Evolutionary conservation across 768 basidiomycete genomes (phyloP).

Genomic region (Phylloporus sp.): DNA sequence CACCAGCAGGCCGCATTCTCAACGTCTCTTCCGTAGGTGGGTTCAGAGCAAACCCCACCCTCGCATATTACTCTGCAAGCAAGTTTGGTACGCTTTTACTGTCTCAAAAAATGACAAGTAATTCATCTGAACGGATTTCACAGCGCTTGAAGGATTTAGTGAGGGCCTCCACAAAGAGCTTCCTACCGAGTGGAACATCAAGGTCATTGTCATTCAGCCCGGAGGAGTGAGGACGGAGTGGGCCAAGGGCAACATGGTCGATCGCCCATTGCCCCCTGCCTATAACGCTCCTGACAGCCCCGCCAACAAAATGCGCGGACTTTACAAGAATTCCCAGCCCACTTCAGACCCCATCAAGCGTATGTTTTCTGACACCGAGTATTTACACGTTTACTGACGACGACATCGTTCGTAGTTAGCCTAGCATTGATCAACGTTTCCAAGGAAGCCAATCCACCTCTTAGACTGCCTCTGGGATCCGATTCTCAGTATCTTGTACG

Average conservation of each 20-base stretch:
- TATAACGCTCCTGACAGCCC: conserved; percentile 16
- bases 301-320: conserved; percentile 8
- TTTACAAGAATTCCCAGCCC: conserved; percentile 1
- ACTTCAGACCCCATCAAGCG: not conserved
- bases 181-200: conserved; percentile 25
- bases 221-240: conserved; percentile 21
- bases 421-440: conserved; percentile 16
- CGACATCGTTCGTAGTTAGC: conserved; percentile 8
- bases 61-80: conserved; percentile 20
- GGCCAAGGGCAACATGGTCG: conserved; percentile 17
- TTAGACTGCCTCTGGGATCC: conserved; percentile 18
- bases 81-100: conserved; percentile 17
- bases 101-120: too few relatives aligned
- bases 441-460: conserved; percentile 15
- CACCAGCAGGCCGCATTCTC: not conserved
- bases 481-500: conserved; percentile 16
- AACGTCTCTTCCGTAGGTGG: conserved; percentile 5
- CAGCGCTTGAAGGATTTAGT: conserved; percentile 27
- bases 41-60: conserved; percentile 13
- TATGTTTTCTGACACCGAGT: not conserved
- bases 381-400: not conserved
- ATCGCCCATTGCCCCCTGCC: conserved; percentile 10
- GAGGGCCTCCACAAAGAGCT: conserved; percentile 24
- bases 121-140: not conserved
- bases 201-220: conserved; percentile 19